Conservation (phyloP, 1,284 basidiomycete genomes). For the Pyrrhoderma lamaoense region DNA sequence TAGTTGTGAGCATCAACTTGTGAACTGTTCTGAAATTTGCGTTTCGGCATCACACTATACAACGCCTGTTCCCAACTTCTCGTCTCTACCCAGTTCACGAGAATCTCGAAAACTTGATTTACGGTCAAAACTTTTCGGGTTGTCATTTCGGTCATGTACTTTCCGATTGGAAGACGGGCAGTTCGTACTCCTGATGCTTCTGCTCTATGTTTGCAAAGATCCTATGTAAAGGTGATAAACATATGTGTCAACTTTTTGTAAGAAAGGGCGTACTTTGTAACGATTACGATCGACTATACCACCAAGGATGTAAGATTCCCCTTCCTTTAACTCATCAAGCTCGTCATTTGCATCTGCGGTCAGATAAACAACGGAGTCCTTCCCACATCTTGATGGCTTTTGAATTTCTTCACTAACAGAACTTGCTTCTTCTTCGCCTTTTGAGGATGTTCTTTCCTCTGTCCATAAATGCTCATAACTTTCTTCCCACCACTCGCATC, state of each 20-base stretch:
- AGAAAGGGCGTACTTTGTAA: constrained; percentile 65
- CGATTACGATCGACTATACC: constrained; percentile 96
- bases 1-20: background rate
- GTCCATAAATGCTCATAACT: constrained; percentile 66
- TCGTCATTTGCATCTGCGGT: constrained; percentile 92
- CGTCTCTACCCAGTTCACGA: constrained; percentile 82
- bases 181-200: constrained; percentile 66
- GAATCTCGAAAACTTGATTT: constrained; percentile 93
- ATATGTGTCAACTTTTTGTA: background rate
- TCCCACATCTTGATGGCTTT: constrained; percentile 19
- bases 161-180: constrained; percentile 89
- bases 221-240: constrained; percentile 38
- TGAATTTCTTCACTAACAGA: constrained; percentile 6
- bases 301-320: constrained; percentile 92
- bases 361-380: constrained; percentile 75
- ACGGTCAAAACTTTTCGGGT: constrained; percentile 96
- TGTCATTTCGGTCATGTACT: constrained; percentile 73
- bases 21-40: constrained; percentile 58
- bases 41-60: constrained; percentile 78
- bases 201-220: constrained; percentile 87
- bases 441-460: constrained; percentile 11
- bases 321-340: constrained; percentile 69
- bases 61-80: constrained; percentile 81
- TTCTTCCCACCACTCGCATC: constrained; percentile 77
- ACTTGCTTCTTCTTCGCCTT: constrained; percentile 6